These are phyloP conservation scores for Cytospora mali DNA, from an alignment of 2,329 filamentous ascomycete species.

Conservation along the genomic window DNA sequence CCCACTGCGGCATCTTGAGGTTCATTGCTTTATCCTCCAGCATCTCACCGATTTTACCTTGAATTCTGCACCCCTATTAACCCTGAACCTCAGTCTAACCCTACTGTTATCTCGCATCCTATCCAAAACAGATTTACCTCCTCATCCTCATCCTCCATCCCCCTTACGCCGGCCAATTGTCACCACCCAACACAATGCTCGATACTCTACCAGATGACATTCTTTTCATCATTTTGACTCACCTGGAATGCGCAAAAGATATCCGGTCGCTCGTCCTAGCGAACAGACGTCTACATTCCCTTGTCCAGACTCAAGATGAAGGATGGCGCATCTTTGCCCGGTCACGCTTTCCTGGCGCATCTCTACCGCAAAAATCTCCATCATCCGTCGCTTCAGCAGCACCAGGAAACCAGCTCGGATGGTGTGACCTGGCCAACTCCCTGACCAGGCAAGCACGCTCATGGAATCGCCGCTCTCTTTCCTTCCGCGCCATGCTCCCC, in stretches of 20 bases:
- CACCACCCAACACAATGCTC: conserved; percentile 34
- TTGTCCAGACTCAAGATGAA: conserved; percentile 39
- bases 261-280: conserved; percentile 45
- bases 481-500: conserved; percentile 41
- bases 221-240: conserved; percentile 50
- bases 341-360: conserved; percentile 46
- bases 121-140: neutral
- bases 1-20: neutral
- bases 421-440: conserved; percentile 46
- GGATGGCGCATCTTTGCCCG: conserved; percentile 56
- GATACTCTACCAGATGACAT: conserved; percentile 53
- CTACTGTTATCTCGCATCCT: neutral
- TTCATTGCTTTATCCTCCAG: no score
- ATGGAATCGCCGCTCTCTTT: conserved; percentile 53
- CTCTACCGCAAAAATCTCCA: conserved; percentile 34
- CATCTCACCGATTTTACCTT: neutral
- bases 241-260: conserved; percentile 53
- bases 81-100: neutral
- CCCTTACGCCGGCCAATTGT: neutral
- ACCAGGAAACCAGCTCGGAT: conserved; percentile 32
- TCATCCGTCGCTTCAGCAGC: conserved; percentile 23
- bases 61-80: no score
- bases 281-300: conserved; percentile 43
- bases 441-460: conserved; percentile 55
- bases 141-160: conserved; percentile 4